Conservation (phyloP, 768 basidiomycete species). For the Amanita exitialis region DNA sequence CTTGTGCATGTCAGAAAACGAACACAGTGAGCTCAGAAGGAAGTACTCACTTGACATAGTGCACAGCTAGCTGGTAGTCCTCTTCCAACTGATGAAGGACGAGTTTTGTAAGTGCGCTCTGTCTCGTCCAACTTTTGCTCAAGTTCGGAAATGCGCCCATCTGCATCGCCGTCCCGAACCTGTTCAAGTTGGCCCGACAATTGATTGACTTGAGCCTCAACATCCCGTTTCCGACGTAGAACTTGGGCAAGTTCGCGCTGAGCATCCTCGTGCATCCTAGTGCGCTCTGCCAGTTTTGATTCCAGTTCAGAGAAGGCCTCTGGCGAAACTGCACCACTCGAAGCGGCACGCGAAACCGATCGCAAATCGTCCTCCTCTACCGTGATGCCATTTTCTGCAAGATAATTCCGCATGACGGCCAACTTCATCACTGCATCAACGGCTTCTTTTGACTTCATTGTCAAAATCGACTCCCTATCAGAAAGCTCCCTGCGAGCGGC, state of each 20-base stretch:
- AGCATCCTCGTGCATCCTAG: slow-evolving; percentile 59
- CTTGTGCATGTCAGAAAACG: slow-evolving; percentile 26
- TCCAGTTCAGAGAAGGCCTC: slow-evolving; percentile 63
- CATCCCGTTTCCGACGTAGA: slow-evolving; percentile 60
- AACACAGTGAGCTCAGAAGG: background rate
- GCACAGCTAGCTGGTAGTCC: slow-evolving; percentile 93
- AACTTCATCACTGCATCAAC: slow-evolving; percentile 66
- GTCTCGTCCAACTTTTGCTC: slow-evolving; percentile 74
- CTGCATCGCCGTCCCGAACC: slow-evolving; percentile 45
- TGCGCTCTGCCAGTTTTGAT: slow-evolving; percentile 61
- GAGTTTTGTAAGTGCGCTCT: slow-evolving; percentile 66
- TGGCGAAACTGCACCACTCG: slow-evolving; percentile 27
- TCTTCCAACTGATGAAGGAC: slow-evolving; percentile 86
- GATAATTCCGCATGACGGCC: slow-evolving; percentile 72
- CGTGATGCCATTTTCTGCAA: slow-evolving; percentile 80
- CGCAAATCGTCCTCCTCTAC: slow-evolving; percentile 62
- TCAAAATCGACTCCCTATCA: slow-evolving; percentile 54
- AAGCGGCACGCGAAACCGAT: slow-evolving; percentile 25
- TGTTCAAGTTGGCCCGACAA: slow-evolving; percentile 62
- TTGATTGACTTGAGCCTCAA: slow-evolving; percentile 56
- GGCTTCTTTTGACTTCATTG: slow-evolving; percentile 52
- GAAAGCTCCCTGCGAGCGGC: slow-evolving; percentile 60
- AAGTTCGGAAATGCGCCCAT: slow-evolving; percentile 43
- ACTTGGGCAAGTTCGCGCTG: slow-evolving; percentile 68
- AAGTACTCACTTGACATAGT: slow-evolving; percentile 83